Evolutionary conservation across 148 eudicot genomes (phyloP).

Genomic region (Rhododendron ovatum): DNA sequence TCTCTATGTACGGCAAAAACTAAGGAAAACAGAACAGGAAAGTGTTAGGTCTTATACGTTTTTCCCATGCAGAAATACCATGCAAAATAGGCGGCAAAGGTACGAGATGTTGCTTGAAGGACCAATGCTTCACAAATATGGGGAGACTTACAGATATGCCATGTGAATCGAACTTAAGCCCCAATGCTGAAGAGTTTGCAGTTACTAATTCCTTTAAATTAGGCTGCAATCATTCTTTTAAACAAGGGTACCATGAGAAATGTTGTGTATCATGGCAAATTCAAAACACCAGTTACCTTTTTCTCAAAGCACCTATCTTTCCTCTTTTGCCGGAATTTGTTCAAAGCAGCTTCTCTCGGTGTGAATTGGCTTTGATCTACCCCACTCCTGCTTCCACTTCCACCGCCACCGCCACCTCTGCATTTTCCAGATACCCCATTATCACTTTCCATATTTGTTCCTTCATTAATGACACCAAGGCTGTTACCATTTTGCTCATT

Average conservation of each 20-base stretch:
- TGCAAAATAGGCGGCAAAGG: not conserved
- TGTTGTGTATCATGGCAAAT: not conserved
- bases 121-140: not conserved
- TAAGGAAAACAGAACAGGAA: not conserved
- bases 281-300: slow-evolving; percentile 38
- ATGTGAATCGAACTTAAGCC: not conserved
- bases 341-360: slow-evolving; percentile 55
- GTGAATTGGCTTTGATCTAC: slow-evolving; percentile 41
- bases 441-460: slow-evolving; percentile 30
- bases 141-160: not conserved
- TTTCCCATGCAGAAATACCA: not conserved
- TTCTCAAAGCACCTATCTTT: slow-evolving; percentile 71
- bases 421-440: slow-evolving; percentile 37
- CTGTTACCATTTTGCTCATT: slow-evolving; percentile 44
- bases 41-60: not conserved
- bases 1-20: not conserved
- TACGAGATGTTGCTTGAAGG: not conserved
- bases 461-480: slow-evolving; percentile 34
- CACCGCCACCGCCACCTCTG: slow-evolving; percentile 35
- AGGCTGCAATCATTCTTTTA: not conserved
- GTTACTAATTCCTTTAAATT: not conserved
- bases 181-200: not conserved
- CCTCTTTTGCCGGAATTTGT: slow-evolving; percentile 55
- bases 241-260: not conserved
- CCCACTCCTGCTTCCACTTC: slow-evolving; percentile 41